Evolutionary conservation across 108 stramenopile species (phyloP).

Genomic region (Craspedostauros australis): DNA sequence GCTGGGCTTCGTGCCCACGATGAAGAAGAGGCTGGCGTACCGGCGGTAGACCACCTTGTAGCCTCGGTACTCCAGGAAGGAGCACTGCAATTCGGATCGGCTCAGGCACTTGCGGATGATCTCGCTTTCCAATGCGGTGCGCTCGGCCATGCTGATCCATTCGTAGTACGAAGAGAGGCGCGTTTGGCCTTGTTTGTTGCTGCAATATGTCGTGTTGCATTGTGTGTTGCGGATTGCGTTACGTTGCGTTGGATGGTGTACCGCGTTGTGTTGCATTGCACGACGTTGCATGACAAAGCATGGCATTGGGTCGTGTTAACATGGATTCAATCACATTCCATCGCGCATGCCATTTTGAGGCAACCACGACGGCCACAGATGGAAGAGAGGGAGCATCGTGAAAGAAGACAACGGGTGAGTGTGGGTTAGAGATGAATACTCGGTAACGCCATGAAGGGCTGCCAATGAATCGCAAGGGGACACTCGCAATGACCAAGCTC

Average conservation of each 20-base stretch:
- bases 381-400: neutral
- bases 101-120: slow-evolving; percentile 91
- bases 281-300: too few species aligned
- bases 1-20: slow-evolving; percentile 89
- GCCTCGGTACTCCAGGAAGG: slow-evolving; percentile 92
- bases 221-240: neutral
- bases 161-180: slow-evolving; percentile 92
- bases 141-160: slow-evolving; percentile 88
- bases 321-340: too few species aligned
- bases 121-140: slow-evolving; percentile 89
- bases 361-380: neutral
- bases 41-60: slow-evolving; percentile 92
- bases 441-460: neutral
- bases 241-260: neutral
- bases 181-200: slow-evolving; percentile 94
- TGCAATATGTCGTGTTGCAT: slow-evolving; percentile 9
- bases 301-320: too few species aligned
- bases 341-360: too few species aligned
- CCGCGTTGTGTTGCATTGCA: neutral
- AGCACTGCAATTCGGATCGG: slow-evolving; percentile 90
- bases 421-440: neutral
- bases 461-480: neutral
- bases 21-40: slow-evolving; percentile 94
- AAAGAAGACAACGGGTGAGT: neutral
- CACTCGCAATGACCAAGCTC: neutral